Evolutionary conservation across 345 rosid species (phyloP).

Genomic region (Atalantia buxifolia): DNA sequence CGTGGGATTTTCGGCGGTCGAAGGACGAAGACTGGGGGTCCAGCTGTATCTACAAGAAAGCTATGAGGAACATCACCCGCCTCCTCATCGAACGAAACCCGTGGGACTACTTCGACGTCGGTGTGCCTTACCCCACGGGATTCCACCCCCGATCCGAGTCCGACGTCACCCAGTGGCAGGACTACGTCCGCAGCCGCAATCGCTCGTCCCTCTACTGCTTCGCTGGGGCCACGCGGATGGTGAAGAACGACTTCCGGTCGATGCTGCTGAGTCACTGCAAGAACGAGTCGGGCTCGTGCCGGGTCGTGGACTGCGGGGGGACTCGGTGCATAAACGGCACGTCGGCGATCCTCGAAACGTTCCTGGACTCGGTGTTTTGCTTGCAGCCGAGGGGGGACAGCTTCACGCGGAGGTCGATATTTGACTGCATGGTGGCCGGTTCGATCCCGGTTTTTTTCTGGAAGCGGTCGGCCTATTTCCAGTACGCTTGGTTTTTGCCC

Average conservation of each 20-base stretch:
- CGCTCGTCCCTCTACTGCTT: slow-evolving; percentile 78
- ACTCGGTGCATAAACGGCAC: slow-evolving; percentile 71
- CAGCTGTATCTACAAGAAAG: slow-evolving; percentile 68
- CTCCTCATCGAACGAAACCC: slow-evolving; percentile 92
- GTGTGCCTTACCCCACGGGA: slow-evolving; percentile 94
- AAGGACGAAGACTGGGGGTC: slow-evolving; percentile 88
- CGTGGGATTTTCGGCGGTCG: slow-evolving; percentile 95
- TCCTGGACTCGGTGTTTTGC: slow-evolving; percentile 77
- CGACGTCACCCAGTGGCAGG: slow-evolving; percentile 80
- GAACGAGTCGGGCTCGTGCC: slow-evolving; percentile 48
- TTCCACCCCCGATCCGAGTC: slow-evolving; percentile 85
- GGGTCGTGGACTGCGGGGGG: slow-evolving; percentile 59
- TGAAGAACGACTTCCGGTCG: slow-evolving; percentile 77
- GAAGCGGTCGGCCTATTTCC: slow-evolving; percentile 79
- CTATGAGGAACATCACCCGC: slow-evolving; percentile 92
- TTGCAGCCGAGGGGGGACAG: slow-evolving; percentile 96
- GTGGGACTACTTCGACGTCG: slow-evolving; percentile 97
- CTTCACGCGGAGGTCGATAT: slow-evolving; percentile 86
- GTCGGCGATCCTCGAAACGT: slow-evolving; percentile 66
- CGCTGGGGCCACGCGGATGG: slow-evolving; percentile 76
- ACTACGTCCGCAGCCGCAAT: slow-evolving; percentile 49
- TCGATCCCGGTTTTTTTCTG: slow-evolving; percentile 96
- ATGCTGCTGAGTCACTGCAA: slow-evolving; percentile 60
- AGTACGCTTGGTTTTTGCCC: slow-evolving; percentile 95
- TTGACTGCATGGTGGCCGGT: slow-evolving; percentile 96